Conservation (phyloP, 192 early-diverging fungal genomes). For the Geranomyces michiganensis region DNA sequence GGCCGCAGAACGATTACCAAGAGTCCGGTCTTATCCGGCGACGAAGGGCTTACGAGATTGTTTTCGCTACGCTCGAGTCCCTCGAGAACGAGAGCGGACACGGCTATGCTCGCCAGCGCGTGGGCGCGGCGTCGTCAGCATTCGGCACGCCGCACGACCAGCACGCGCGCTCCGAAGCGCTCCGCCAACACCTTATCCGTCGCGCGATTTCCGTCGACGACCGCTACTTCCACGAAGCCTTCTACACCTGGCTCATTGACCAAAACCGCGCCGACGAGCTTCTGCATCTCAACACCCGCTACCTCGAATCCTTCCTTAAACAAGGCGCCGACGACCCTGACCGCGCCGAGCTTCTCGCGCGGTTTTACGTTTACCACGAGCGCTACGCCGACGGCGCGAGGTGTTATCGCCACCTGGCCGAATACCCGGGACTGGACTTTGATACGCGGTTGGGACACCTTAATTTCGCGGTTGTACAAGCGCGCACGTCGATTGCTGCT, state of each 20-base stretch:
- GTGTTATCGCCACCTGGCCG: constrained; percentile 35
- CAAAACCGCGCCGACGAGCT: constrained; percentile 49
- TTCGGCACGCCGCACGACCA: neutral
- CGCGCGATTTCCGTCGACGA: constrained; percentile 56
- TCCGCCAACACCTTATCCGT: constrained; percentile 23
- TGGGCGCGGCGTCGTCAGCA: no score
- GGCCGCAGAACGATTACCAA: constrained; percentile 1
- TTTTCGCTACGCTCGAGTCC: constrained; percentile 14
- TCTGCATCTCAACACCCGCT: constrained; percentile 38
- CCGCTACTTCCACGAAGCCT: constrained; percentile 63
- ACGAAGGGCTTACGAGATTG: constrained; percentile 20
- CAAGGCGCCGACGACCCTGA: constrained; percentile 3
- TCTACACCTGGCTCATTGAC: constrained; percentile 68
- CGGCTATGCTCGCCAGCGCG: neutral
- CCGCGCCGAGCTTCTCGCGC: constrained; percentile 51
- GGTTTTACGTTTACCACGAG: constrained; percentile 63
- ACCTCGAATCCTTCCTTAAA: constrained; percentile 45
- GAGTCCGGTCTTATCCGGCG: neutral
- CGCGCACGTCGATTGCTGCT: constrained; percentile 8
- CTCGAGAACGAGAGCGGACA: neutral
- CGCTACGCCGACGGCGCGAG: constrained; percentile 63
- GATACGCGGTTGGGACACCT: constrained; percentile 1
- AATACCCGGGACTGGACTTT: neutral
- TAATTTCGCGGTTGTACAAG: constrained; percentile 23
- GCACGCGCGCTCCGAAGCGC: neutral